Base-by-base conservation (phyloP, 2,329 filamentous ascomycete genomes). In the Tothia fuscella region DNA sequence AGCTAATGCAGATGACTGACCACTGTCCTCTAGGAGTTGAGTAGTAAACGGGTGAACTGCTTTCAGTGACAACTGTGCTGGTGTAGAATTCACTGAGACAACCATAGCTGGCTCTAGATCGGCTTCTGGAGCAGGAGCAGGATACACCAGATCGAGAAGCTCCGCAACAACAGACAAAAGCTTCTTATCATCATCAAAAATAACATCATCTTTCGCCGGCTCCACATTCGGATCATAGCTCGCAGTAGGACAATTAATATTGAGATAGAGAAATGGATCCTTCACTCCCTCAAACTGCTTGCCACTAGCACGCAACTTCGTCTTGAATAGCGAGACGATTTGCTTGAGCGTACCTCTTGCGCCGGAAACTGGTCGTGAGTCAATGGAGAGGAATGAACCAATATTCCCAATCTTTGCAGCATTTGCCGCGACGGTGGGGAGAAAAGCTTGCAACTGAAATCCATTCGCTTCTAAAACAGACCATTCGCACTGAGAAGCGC, bases 211-310 rank as follows among this genome's bases (percentile, higher is more conserved):
- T 53, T 88, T 88, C 3, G 74, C 65, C 3, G 81, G 74, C 46
- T 85, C 76, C 5, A 87, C 59, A 49, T 87, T 88, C 1, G 70
- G 65, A 57, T 88, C 82, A 51, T 88, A 88, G 44, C 66, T 77
- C 21, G 68, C 68, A 1, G 62, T 53, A 0, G 74, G 70, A 51
- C 80, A 87, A 12, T 55, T 56, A 22, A 88, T 75, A 43, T 76
- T 71, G 28, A 88, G 57, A 30, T 67, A 67, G 30, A 86, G 57
- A 52, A 87, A 86, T 0, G 71, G 68, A 38, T 74, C 70, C 14
- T 64, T 67, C 17, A 65, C 49, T 7, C 56, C 50, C 5, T 50
- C 45, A 6, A 60, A 49, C 1, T 43, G 20, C 22, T 46, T 3
- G 34, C 51, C 48, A 0, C 49, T 43, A 41, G 50, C 51, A 48